Percentiles rank a stretch among this genome's conserved stretches.
phyloP scores from a whole-genome alignment of 768 basidiomycete genomes.

The Psilocybe azurescens region DNA sequence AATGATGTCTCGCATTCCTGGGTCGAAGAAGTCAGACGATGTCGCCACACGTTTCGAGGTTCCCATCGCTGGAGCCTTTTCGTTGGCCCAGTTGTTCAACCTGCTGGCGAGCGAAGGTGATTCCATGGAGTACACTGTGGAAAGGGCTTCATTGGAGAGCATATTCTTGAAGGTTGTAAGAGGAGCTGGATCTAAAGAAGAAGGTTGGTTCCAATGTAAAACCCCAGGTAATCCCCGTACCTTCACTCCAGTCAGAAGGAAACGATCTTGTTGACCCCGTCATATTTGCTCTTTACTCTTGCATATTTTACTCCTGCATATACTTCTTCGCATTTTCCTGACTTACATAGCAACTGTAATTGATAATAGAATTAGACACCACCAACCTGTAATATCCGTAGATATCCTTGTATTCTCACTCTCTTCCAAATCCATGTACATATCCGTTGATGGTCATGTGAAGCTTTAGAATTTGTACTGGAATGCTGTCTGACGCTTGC shows the following conservation, averaged over 20 bases:
- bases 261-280: background rate
- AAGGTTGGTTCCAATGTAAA: conserved; percentile 25
- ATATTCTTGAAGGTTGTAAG: conserved; percentile 76
- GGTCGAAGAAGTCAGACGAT: conserved; percentile 70
- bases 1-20: conserved; percentile 65
- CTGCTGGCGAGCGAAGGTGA: conserved; percentile 54
- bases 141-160: conserved; percentile 72
- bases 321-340: too few species aligned
- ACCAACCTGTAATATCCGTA: too few species aligned
- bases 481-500: too few species aligned
- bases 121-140: conserved; percentile 73
- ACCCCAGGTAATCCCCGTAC: background rate
- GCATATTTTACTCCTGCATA: too few species aligned
- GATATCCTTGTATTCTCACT: too few species aligned
- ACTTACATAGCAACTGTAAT: too few species aligned
- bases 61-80: conserved; percentile 52
- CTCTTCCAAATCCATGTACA: too few species aligned
- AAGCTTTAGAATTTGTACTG: too few species aligned
- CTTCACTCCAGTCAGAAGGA: conserved; percentile 38
- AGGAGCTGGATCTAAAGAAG: conserved; percentile 61
- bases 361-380: too few species aligned
- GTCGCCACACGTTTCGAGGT: conserved; percentile 81
- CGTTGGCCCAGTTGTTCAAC: conserved; percentile 65
- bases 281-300: too few species aligned
- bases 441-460: too few species aligned